Evolutionary conservation across 176 grass and related monocot species (phyloP).

Genomic region (Lolium multiflorum): DNA sequence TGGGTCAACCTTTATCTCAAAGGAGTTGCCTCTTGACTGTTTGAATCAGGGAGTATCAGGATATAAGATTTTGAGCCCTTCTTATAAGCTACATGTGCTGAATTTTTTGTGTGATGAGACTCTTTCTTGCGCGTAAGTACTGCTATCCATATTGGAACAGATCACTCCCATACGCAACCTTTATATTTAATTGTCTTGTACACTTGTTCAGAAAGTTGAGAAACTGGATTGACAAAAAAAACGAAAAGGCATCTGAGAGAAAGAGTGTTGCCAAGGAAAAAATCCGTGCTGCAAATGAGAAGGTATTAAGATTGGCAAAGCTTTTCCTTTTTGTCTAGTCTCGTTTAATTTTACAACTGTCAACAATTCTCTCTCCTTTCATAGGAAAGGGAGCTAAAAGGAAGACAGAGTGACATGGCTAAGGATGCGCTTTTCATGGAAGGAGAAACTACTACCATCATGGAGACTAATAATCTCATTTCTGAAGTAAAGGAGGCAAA

Average conservation of each 20-base stretch:
- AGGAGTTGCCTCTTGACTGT: constrained; percentile 52
- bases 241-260: constrained; percentile 55
- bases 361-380: constrained; percentile 24
- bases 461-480: constrained; percentile 61
- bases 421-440: constrained; percentile 42
- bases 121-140: constrained; percentile 77
- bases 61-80: constrained; percentile 73
- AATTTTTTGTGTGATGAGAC: constrained; percentile 88
- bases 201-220: constrained; percentile 65
- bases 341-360: constrained; percentile 3
- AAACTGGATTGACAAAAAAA: constrained; percentile 69
- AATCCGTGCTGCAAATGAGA: constrained; percentile 65
- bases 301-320: constrained; percentile 51
- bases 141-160: constrained; percentile 23
- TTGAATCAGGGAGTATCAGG: constrained; percentile 51
- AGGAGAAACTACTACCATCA: constrained; percentile 40
- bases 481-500: constrained; percentile 70
- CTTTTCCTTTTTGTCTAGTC: neutral
- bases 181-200: constrained; percentile 39
- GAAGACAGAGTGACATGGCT: constrained; percentile 57
- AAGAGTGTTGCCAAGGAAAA: constrained; percentile 57
- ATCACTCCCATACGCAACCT: neutral
- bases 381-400: constrained; percentile 80
- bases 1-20: constrained; percentile 49
- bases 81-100: constrained; percentile 70